Conservation (phyloP, 208 protist genomes). For the Trypanosoma boissoni region DNA sequence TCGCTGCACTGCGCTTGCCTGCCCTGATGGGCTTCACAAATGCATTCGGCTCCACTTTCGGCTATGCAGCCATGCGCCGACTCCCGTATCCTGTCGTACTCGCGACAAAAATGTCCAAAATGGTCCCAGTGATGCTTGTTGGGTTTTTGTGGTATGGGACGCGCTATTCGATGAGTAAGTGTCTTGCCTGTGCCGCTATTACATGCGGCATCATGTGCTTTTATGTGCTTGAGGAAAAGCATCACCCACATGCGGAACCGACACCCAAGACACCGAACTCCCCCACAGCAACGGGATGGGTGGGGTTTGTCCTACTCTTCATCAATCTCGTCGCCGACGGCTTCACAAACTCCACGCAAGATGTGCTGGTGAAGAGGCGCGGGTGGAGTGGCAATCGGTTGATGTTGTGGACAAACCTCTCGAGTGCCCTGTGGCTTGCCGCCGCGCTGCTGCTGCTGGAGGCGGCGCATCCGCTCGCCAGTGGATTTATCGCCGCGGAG, state of each 20-base stretch:
- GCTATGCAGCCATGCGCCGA: slow-evolving; percentile 75
- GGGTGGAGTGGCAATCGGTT: slow-evolving; percentile 54
- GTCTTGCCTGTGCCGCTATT: slow-evolving; percentile 51
- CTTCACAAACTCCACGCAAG: slow-evolving; percentile 83
- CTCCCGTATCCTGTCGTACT: slow-evolving; percentile 79
- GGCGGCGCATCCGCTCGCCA: slow-evolving; percentile 16
- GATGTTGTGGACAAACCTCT: slow-evolving; percentile 65
- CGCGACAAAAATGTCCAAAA: slow-evolving; percentile 85
- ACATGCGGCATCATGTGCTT: slow-evolving; percentile 65
- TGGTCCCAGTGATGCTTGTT: slow-evolving; percentile 81
- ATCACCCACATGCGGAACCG: slow-evolving; percentile 1
- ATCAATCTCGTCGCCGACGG: slow-evolving; percentile 73
- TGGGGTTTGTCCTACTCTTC: slow-evolving; percentile 57
- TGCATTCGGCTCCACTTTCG: slow-evolving; percentile 59
- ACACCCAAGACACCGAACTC: neutral
- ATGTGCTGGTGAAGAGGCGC: slow-evolving; percentile 59
- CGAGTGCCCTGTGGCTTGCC: slow-evolving; percentile 38
- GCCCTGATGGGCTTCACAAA: slow-evolving; percentile 70
- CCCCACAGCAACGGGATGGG: neutral
- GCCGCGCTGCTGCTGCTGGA: slow-evolving; percentile 36
- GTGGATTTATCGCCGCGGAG: slow-evolving; percentile 17
- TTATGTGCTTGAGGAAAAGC: slow-evolving; percentile 45
- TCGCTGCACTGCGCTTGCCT: slow-evolving; percentile 17
- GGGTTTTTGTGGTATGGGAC: slow-evolving; percentile 67
- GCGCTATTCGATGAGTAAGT: slow-evolving; percentile 56